Evolutionary conservation across 441 rosid genomes (phyloP).

Genomic region (Corymbia calophylla): DNA sequence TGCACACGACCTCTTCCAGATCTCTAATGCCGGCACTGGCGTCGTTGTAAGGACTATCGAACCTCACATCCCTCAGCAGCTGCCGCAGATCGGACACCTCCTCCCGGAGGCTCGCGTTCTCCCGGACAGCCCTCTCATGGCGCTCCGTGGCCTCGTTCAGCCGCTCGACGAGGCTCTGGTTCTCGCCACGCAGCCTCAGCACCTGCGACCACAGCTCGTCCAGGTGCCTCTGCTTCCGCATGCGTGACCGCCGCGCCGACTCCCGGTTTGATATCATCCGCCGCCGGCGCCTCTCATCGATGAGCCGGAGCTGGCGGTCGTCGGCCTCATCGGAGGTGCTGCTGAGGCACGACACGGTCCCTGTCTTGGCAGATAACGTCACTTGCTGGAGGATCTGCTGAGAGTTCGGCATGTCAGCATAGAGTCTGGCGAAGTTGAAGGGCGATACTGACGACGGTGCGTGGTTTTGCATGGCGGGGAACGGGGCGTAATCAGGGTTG

Average conservation of each 20-base stretch:
- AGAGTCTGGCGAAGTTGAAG: background rate
- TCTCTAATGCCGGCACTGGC: constrained; percentile 21
- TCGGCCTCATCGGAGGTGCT: constrained; percentile 87
- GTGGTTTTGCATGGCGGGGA: background rate
- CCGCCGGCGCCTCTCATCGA: constrained; percentile 66
- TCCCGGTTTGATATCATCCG: constrained; percentile 76
- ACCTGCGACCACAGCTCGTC: constrained; percentile 80
- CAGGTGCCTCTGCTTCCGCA: constrained; percentile 72
- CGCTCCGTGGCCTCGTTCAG: constrained; percentile 52
- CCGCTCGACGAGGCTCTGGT: constrained; percentile 53
- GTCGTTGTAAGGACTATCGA: constrained; percentile 35
- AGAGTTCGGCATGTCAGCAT: constrained; percentile 13
- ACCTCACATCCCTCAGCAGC: constrained; percentile 40
- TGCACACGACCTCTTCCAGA: constrained; percentile 36
- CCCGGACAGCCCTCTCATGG: constrained; percentile 55
- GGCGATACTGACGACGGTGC: background rate
- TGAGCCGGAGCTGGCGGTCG: constrained; percentile 45
- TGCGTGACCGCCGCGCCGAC: constrained; percentile 72
- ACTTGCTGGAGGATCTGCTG: constrained; percentile 16
- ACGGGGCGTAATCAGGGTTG: background rate
- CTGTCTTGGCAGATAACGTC: constrained; percentile 16
- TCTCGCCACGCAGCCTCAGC: constrained; percentile 51
- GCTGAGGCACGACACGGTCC: constrained; percentile 37
- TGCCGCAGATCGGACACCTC: constrained; percentile 75
- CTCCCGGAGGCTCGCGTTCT: constrained; percentile 70